Percentiles rank a stretch among this genome's conserved stretches.
phyloP scores from a whole-genome alignment of 192 early-diverging fungal genomes.

The Podila epicladia region DNA sequence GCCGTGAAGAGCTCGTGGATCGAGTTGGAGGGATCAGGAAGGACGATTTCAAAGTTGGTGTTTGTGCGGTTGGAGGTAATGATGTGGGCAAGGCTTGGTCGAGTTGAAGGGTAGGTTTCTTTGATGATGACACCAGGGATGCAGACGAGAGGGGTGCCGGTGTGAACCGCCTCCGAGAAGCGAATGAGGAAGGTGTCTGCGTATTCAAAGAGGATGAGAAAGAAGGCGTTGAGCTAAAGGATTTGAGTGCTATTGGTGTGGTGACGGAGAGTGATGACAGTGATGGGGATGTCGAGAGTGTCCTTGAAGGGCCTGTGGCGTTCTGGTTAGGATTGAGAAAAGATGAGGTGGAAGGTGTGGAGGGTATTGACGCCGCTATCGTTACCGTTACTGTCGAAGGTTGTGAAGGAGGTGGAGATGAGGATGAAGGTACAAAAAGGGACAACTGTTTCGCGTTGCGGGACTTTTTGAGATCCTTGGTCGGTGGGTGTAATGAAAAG shows the following conservation, averaged over 20 bases:
- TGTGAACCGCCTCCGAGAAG: slow-evolving; percentile 39
- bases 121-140: slow-evolving; percentile 9
- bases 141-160: slow-evolving; percentile 28
- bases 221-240: neutral
- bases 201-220: neutral
- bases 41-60: neutral
- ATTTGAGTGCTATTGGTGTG: neutral
- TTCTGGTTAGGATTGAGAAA: neutral
- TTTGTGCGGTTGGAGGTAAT: neutral
- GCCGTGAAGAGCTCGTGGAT: neutral
- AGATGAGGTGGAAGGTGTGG: slow-evolving; percentile 7
- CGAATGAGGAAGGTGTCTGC: slow-evolving; percentile 17
- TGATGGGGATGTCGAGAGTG: neutral
- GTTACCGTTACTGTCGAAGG: neutral
- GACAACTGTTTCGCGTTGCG: slow-evolving; percentile 46
- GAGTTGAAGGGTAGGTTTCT: slow-evolving; percentile 21
- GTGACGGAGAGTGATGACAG: neutral
- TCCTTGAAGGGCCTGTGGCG: neutral
- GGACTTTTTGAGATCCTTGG: slow-evolving; percentile 25
- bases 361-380: neutral
- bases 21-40: neutral
- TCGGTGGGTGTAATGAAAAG: slow-evolving; percentile 24
- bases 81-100: slow-evolving; percentile 32
- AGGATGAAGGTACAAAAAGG: slow-evolving; percentile 18
- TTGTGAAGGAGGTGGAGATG: slow-evolving; percentile 9